A percentile compares a stretch with the other conserved stretches of the same genome.
Conservation (phyloP, 2,329 filamentous ascomycete species). For the Cladosporium sp. region DNA sequence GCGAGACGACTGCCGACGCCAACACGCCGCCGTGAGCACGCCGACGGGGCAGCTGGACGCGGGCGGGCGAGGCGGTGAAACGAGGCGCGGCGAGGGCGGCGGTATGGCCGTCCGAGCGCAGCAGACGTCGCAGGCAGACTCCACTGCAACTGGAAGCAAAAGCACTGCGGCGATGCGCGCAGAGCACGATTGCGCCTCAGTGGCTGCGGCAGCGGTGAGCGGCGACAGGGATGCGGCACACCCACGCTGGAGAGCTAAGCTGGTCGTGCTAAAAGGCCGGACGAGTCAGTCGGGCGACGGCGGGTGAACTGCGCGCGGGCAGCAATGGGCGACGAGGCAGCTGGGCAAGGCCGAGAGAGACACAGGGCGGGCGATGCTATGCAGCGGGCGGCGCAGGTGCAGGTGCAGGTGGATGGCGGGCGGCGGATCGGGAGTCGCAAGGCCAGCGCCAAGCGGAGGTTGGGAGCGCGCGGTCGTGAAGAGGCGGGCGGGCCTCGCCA, state of each 20-base stretch:
- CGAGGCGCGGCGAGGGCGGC: slow-evolving; percentile 7
- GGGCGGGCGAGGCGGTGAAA: slow-evolving; percentile 7
- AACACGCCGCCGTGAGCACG: background rate
- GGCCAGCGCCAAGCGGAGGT: background rate
- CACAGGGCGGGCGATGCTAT: background rate
- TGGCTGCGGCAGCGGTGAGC: slow-evolving; percentile 8
- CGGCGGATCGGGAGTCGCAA: background rate
- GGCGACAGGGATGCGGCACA: slow-evolving; percentile 1
- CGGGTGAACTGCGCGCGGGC: slow-evolving; percentile 2
- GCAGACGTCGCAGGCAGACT: slow-evolving; percentile 2
- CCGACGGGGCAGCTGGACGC: slow-evolving; percentile 7
- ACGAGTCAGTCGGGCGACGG: slow-evolving; percentile 8
- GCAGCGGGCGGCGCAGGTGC: no score
- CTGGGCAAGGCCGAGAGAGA: background rate
- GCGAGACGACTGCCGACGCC: slow-evolving; percentile 3
- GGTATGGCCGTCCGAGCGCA: slow-evolving; percentile 8
- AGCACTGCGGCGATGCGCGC: background rate
- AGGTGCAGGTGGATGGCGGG: background rate
- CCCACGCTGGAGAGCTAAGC: background rate
- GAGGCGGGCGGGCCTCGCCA: background rate
- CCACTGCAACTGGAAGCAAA: background rate
- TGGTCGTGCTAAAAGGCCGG: background rate
- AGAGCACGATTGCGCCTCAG: slow-evolving; percentile 6
- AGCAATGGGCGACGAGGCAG: background rate
- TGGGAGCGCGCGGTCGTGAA: background rate